A percentile compares a stretch with the other conserved stretches of the same genome.
These are phyloP conservation scores for Oryza meyeriana DNA, from an alignment of 176 grass and related monocot species.

Conservation along the genomic window DNA sequence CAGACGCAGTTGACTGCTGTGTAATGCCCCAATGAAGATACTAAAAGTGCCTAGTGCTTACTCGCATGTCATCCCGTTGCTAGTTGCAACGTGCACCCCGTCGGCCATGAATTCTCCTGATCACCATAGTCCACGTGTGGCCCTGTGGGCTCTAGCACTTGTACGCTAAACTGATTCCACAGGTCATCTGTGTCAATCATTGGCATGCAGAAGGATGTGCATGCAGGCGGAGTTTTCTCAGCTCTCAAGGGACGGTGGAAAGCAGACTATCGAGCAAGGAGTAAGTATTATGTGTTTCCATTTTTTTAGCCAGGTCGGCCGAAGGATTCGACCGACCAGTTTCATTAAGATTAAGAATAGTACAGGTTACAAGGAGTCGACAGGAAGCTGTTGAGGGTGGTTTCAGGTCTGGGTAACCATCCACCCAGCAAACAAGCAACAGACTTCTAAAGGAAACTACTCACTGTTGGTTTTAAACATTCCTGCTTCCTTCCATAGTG, in stretches of 20 bases:
- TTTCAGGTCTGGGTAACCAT: too few species aligned
- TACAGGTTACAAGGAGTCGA: too few species aligned
- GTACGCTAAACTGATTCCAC: background rate
- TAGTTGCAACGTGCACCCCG: background rate
- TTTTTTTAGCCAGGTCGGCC: too few species aligned
- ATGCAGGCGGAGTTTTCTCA: background rate
- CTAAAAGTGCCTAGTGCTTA: background rate
- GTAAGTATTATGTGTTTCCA: background rate
- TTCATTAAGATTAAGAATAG: too few species aligned
- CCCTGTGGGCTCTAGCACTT: too few species aligned
- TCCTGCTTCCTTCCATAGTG: too few species aligned
- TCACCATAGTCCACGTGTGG: too few species aligned
- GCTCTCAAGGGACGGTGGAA: background rate
- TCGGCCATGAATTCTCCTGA: background rate
- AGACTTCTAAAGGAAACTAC: too few species aligned
- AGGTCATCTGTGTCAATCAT: background rate
- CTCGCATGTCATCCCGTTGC: background rate
- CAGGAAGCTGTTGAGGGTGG: too few species aligned
- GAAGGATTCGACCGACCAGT: too few species aligned
- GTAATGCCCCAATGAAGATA: background rate
- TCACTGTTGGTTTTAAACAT: too few species aligned
- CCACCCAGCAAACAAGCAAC: too few species aligned
- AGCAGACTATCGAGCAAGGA: background rate
- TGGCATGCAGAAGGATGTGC: background rate
- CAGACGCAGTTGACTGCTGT: background rate